Evolutionary conservation across 1,139 yeast genomes (phyloP), one percentile per base, ranked within the genome.

Genomic region (Geotrichum klebahnii): DNA sequence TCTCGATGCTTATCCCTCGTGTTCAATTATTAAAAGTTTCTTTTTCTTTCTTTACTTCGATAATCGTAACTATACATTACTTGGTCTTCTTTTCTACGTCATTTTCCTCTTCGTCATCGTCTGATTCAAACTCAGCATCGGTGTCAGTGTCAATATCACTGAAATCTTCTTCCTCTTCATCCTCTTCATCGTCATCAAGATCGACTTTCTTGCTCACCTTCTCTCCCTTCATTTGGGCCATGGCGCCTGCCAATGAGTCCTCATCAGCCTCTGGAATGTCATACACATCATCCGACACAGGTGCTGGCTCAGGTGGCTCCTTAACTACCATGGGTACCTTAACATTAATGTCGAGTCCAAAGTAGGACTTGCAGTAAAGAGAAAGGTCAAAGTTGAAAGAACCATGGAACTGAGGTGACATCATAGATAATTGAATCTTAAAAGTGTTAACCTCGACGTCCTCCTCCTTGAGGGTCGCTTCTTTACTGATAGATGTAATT

Each of bases 391-490:
- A 86, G 58, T 78, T 80, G 61, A 71, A 79, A 23, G 69, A 71
- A 32, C 94, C 95, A 24, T 71, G 70, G 48, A 73, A 73, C 28
- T 76, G 76, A 10, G 96, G 96, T 3, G 95, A 79, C 50, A 94
- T 87, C 49, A 78, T 73, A 12, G 82, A 68, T 47, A 89, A 67
- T 57, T 84, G 88, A 48, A 89, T 72, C 66, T 85, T 88, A 62
- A 86, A 82, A 1, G 90, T 81, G 49, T 88, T 80, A 48, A 87
- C 72, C 3, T 68, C 68, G 53, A 85, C 78, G 19, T 47, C 43
- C 2, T 48, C 47, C n/a, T n/a, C n/a, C n/a, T n/a, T 22, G 43
- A 44, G 3, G 36, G 43, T 34, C 34, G 35, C 28, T n/a, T 39
- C 28, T n/a, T 41, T 33, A 3, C 42, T 22, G 19, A 49, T 56